Evolutionary conservation across 2,329 filamentous ascomycete genomes (phyloP).

Genomic region (Colletotrichum paranaense): DNA sequence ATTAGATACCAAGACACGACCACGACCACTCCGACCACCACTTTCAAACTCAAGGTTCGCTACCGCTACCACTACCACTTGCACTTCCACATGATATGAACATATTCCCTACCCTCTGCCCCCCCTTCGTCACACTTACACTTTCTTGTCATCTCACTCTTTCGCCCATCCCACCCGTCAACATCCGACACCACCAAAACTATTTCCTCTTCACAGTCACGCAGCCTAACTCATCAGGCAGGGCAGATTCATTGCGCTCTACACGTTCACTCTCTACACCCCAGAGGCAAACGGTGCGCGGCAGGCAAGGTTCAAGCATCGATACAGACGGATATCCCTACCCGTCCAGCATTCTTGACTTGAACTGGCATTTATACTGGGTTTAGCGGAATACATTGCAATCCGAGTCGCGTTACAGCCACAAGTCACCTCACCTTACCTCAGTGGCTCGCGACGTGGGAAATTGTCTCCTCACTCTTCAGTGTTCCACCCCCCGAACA

Average conservation of each 20-base stretch:
- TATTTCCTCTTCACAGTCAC: slow-evolving; percentile 12
- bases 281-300: neutral
- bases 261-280: neutral
- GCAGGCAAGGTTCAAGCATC: neutral
- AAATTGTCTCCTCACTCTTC: slow-evolving; percentile 24
- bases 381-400: neutral
- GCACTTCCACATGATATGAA: slow-evolving; percentile 19
- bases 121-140: slow-evolving; percentile 2
- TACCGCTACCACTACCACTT: too few species aligned
- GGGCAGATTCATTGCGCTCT: slow-evolving; percentile 6
- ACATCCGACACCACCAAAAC: slow-evolving; percentile 31
- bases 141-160: slow-evolving; percentile 36
- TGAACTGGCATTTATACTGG: neutral
- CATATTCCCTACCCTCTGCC: slow-evolving; percentile 10
- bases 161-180: slow-evolving; percentile 30
- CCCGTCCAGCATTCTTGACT: neutral
- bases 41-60: neutral
- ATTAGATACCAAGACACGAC: slow-evolving; percentile 22
- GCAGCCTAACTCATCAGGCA: slow-evolving; percentile 29
- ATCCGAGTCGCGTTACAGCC: slow-evolving; percentile 22
- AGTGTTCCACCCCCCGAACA: slow-evolving; percentile 44
- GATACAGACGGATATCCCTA: too few species aligned
- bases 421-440: neutral
- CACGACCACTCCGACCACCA: slow-evolving; percentile 11
- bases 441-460: slow-evolving; percentile 8